Evolutionary conservation across 148 eudicot species (phyloP), one percentile per base, ranked within the genome.

Genomic region (Vaccinium vitisidaea): DNA sequence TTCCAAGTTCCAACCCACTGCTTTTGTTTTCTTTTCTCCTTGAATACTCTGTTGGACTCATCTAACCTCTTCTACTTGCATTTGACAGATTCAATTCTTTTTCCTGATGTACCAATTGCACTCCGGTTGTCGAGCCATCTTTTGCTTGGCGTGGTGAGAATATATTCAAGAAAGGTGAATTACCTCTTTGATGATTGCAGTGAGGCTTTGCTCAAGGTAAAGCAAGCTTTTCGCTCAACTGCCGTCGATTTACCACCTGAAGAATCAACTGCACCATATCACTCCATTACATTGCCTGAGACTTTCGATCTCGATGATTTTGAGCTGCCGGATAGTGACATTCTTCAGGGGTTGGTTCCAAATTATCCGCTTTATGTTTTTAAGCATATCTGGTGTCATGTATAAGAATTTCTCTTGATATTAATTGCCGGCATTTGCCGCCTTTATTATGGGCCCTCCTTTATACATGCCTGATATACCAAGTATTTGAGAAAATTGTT

Each of bases 251-350:
- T 97, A 75, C 99, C 98, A 27, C 98, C 98, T 79, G 99, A 96
- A 88, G 94, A 95, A 86, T 92, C 99, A 46, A 95, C 94, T 87
- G 99, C 99, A 23, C 99, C 98, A n/a, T 95, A 95, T 84, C 99
- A 97, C 86, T 94, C 99, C 30, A 95, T 97, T 84, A 95, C 99
- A 73, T 88, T 97, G 85, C 99, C 99, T 16, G 99, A 97, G 90
- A 97, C 98, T 78, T 97, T 97, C 88, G 98, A 97, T 90, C 98
- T 97, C 84, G 99, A 97, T 87, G 98, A 95, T 84, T 97, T 97
- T 91, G 99, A 97, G 91, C 93, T 97, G 83, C 99, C 99, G 32
- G 97, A 95, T 76, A 90, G 88, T 87, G 97, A 94, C 58, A 84
- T 89, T 82, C 89, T 93, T 80, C 97, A 94, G 63, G 98, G 98